Evolutionary conservation across 2,329 filamentous ascomycete genomes (phyloP).

Genomic region (Malbranchea zuffiana): DNA sequence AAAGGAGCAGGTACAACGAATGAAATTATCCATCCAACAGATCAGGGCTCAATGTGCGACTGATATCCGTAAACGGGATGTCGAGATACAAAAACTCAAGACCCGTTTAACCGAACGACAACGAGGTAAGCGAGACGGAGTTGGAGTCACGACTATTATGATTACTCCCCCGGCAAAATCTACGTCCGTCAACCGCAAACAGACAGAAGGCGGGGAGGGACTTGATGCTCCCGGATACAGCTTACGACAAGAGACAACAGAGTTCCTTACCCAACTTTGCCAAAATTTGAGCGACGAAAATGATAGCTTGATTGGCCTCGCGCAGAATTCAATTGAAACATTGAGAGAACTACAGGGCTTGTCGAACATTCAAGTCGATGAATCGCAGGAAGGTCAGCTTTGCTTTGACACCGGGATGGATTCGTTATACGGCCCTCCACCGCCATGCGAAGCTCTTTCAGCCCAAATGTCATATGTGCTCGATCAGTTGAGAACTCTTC

Average conservation of each 20-base stretch:
- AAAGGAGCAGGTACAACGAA: constrained; percentile 69
- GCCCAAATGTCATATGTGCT: constrained; percentile 65
- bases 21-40: constrained; percentile 71
- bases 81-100: constrained; percentile 81
- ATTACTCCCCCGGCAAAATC: constrained; percentile 34
- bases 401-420: constrained; percentile 11
- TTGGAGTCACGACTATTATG: constrained; percentile 39
- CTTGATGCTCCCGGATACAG: constrained; percentile 52
- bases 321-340: constrained; percentile 59
- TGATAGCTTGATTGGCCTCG: constrained; percentile 62
- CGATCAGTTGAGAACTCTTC: constrained; percentile 66
- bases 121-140: constrained; percentile 47
- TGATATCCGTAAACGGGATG: constrained; percentile 80
- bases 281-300: constrained; percentile 85
- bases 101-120: constrained; percentile 64
- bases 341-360: constrained; percentile 52
- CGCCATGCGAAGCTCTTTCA: constrained; percentile 57
- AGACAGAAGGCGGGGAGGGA: constrained; percentile 28
- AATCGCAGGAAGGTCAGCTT: constrained; percentile 22
- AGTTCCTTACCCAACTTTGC: constrained; percentile 76
- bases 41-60: constrained; percentile 78
- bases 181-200: constrained; percentile 16
- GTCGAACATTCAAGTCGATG: constrained; percentile 19
- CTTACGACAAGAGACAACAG: constrained; percentile 75
- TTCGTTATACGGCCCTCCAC: constrained; percentile 18